Conservation (phyloP, 352 stramenopile genomes). For the Phytophthora uliginosa region DNA sequence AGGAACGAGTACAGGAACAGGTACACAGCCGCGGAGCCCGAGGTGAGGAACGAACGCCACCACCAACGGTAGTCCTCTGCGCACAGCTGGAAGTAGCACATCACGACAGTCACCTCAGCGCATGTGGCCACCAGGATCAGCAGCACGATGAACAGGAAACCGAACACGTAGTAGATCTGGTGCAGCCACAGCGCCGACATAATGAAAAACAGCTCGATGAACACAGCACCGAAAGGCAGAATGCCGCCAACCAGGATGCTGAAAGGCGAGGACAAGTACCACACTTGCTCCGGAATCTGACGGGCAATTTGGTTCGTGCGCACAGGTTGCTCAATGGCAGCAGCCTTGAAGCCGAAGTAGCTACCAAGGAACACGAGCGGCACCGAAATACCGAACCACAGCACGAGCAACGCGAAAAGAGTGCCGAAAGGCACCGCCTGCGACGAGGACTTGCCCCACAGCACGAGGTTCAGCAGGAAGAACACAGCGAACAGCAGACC, state of each 20-base stretch:
- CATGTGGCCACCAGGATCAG: slow-evolving; percentile 98
- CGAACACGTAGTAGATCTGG: slow-evolving; percentile 99
- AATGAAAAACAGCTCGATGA: slow-evolving; percentile 99
- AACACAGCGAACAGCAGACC: slow-evolving; percentile 96
- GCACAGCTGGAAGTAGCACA: slow-evolving; percentile 99
- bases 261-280: slow-evolving; percentile 96
- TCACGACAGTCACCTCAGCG: slow-evolving; percentile 99
- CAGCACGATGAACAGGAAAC: slow-evolving; percentile 99
- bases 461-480: slow-evolving; percentile 97
- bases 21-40: slow-evolving; percentile 97
- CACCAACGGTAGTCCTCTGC: slow-evolving; percentile 99
- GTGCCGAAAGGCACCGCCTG: slow-evolving; percentile 97
- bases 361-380: slow-evolving; percentile 99
- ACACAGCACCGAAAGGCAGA: slow-evolving; percentile 99
- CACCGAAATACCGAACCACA: slow-evolving; percentile 99
- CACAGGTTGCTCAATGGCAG: slow-evolving; percentile 90
- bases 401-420: slow-evolving; percentile 97
- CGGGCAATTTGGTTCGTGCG: slow-evolving; percentile 92
- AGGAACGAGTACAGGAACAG: slow-evolving; percentile 99
- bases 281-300: slow-evolving; percentile 95
- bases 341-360: slow-evolving; percentile 97
- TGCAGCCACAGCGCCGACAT: slow-evolving; percentile 99
- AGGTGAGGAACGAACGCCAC: slow-evolving; percentile 98
- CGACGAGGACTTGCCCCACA: slow-evolving; percentile 90
- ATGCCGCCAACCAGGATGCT: slow-evolving; percentile 98